Evolutionary conservation across 202 grass and related monocot species (phyloP), one percentile per base, ranked within the genome.

Genomic region (Sporobolus alterniflorus): DNA sequence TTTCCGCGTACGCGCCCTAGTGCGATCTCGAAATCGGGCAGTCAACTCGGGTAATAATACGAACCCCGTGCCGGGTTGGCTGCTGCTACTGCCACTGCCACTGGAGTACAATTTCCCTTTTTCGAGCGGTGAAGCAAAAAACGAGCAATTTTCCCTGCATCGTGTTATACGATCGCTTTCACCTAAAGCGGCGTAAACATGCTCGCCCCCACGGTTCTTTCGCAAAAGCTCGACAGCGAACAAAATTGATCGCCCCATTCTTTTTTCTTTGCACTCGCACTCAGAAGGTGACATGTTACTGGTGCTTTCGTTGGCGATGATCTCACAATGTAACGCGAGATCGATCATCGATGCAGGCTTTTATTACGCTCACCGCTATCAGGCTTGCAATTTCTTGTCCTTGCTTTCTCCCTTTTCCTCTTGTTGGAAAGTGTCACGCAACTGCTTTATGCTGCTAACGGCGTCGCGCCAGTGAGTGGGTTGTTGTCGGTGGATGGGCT

Each of bases 281-380:
- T 34, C 28, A 64, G 9, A 83, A 73, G 80, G 47, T 88, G 67
- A 32, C 86, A 74, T 78, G 74, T 83, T 88, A 31, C 13, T 67
- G 75, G 65, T 79, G 81, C 63, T 75, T 84, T 76, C 74, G 4
- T n/a, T 12, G 48, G 33, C 26, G 67, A 65, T 30, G 36, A 39
- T 8, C 56, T 10, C 78, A 34, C 46, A 16, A 48, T 15, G 46
- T 10, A 74, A 43, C 36, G 57, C n/a, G n/a, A n/a, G n/a, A 3
- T 55, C 22, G 36, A 9, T 51, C 39, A 55, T 33, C 36, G 17
- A 17, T 16, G 36, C 36, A 40, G 60, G 34, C 44, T 47, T 76
- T 54, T n/a, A 14, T 18, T 22, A 41, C 42, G 52, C 3, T 51
- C 16, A 13, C 57, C 43, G 36, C 24, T 4, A 29, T 29, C 56